Base-by-base conservation (phyloP, 148 eudicot genomes). In the Cornus suecica region DNA sequence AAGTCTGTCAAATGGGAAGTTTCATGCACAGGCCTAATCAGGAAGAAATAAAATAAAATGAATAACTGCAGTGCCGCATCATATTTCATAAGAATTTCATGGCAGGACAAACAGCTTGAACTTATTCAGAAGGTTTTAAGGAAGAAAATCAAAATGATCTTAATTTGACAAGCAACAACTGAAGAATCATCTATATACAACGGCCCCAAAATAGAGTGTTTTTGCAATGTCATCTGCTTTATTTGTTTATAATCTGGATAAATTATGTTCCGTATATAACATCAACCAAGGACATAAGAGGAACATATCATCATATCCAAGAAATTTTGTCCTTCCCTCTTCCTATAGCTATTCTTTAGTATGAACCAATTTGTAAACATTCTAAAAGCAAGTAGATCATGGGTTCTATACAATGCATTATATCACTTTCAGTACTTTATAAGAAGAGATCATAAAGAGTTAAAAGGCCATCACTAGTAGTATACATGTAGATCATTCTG, bases 401-500 rank as follows among this genome's bases (percentile, higher is more conserved):
- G 28, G 18, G 20, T 24, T 27, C 20, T 10, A 64, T 10, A 24
- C 13, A 26, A 65, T 27, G 26, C 30, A 61, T 7, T 32, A 78
- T 66, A 52, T 68, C 25, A 15, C 4, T 58, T 68, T 48, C 20
- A 22, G 37, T 27, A 78, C 61, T 56, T 28, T 65, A 62, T 71
- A 26, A 22, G 24, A 58, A 20, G 24, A 1, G 9, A 58, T 20
- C 62, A 58, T 8, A 20, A 58, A 58, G 18, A 18, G 24, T 18
- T 16, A 78, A 75, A 37, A 34, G 56, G 37, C 31, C 28, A 62
- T 65, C 68, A 67, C 48, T 68, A 72, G 45, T 63, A 82, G 54
- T 90, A 37, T 37, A 94, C 99, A 90, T 94, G 96, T 71, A 94
- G 77, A 84, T 94, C 99, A 74, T 94, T 94, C 76, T 94, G 99